A percentile compares a stretch with the other conserved stretches of the same genome.
These are phyloP conservation scores for Alternaria brassicicola DNA, from an alignment of 2,329 filamentous ascomycete species.

Conservation along the genomic window DNA sequence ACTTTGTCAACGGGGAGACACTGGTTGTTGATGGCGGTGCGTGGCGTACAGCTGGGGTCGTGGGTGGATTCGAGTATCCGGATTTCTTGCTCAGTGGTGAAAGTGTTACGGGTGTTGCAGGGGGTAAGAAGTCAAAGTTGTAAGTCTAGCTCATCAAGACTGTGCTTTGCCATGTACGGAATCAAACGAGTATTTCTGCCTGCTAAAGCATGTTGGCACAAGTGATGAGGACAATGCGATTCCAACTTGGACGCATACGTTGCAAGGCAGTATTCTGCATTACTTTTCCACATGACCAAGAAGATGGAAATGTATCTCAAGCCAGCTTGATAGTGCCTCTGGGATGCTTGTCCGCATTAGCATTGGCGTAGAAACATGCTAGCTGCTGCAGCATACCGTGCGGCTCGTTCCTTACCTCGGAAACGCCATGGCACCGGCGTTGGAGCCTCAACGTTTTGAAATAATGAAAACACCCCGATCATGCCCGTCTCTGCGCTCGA, in stretches of 20 bases:
- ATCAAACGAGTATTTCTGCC: not conserved
- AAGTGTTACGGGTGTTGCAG: slow-evolving; percentile 63
- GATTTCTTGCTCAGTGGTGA: slow-evolving; percentile 62
- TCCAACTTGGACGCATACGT: not conserved
- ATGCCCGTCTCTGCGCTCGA: not conserved
- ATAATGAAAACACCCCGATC: not conserved
- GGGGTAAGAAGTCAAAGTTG: slow-evolving; percentile 63
- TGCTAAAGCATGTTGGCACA: not conserved
- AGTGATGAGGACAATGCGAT: not conserved
- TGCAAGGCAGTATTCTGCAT: not conserved
- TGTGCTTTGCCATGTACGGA: not conserved
- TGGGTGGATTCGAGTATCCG: slow-evolving; percentile 58
- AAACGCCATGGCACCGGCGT: not conserved
- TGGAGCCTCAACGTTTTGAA: not conserved
- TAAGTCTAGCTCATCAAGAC: slow-evolving; percentile 28
- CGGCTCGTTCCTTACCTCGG: not conserved
- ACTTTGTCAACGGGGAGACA: slow-evolving; percentile 82
- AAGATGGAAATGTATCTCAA: not conserved
- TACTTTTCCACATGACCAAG: too few species aligned
- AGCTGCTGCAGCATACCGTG: not conserved
- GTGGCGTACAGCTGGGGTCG: slow-evolving; percentile 53
- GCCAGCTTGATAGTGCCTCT: not conserved
- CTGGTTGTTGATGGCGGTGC: slow-evolving; percentile 68
- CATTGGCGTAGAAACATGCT: not conserved
- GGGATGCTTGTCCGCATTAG: not conserved